Percentiles rank a stretch among this genome's conserved stretches.
Conservation (phyloP, 2,329 filamentous ascomycete species). For the Fusarium pininemorale region DNA sequence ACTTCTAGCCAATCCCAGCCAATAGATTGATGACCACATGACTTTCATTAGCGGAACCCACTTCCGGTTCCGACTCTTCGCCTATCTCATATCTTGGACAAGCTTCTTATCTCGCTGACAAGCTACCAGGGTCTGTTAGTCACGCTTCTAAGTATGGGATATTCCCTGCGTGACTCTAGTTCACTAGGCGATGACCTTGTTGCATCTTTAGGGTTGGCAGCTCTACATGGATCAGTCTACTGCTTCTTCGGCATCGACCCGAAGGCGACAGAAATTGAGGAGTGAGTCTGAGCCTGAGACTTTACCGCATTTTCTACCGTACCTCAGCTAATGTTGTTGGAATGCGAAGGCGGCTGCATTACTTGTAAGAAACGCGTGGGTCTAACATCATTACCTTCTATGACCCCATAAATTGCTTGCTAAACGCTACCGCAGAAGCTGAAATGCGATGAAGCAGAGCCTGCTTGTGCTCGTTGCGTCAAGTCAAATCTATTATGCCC, state of each 20-base stretch:
- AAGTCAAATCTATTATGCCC: slow-evolving; percentile 23
- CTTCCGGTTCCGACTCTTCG: background rate
- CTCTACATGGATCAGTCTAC: background rate
- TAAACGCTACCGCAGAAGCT: background rate
- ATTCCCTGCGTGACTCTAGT: background rate
- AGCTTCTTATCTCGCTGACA: background rate
- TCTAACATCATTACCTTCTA: background rate
- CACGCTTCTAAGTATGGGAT: too few relatives aligned
- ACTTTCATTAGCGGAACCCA: background rate
- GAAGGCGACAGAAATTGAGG: background rate
- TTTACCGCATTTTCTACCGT: too few relatives aligned
- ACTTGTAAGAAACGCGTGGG: slow-evolving; percentile 7
- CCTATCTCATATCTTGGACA: background rate
- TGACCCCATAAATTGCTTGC: background rate
- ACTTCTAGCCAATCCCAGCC: background rate
- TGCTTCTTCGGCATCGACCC: background rate
- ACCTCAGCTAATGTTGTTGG: background rate
- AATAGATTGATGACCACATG: background rate
- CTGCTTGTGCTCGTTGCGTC: slow-evolving; percentile 20
- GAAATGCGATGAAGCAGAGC: slow-evolving; percentile 33
- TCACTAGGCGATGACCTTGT: too few relatives aligned
- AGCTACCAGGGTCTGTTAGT: background rate
- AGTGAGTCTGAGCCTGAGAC: background rate
- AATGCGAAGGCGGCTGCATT: background rate
- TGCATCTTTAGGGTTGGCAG: background rate